Conservation (phyloP, 441 rosid genomes). For the Adansonia rubrostipa region DNA sequence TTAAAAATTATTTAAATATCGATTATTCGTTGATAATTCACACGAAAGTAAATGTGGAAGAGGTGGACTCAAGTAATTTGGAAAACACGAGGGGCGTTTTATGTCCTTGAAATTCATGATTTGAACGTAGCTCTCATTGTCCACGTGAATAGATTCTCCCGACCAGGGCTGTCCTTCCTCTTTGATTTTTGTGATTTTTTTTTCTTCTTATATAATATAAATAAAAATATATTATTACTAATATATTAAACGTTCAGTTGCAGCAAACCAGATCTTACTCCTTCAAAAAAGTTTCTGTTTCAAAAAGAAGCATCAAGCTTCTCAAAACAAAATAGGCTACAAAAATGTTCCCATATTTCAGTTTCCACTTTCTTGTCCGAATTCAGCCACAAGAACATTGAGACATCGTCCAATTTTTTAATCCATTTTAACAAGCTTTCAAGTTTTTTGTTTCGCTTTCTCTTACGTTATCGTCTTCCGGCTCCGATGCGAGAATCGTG, state of each 20-base stretch:
- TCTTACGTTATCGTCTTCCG: background rate
- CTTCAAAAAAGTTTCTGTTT: background rate
- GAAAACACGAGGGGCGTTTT: background rate
- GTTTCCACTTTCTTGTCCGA: background rate
- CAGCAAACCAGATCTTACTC: slow-evolving; percentile 13
- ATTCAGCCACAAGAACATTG: background rate
- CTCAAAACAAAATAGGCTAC: background rate
- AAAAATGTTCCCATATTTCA: background rate
- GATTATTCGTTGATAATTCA: too few species aligned
- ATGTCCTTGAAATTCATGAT: background rate
- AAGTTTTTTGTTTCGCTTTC: background rate
- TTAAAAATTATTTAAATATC: too few species aligned
- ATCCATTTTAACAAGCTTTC: background rate
- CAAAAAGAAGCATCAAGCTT: background rate
- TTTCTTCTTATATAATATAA: background rate
- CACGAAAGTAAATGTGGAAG: background rate
- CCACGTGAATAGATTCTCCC: slow-evolving; percentile 43
- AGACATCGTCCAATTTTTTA: background rate
- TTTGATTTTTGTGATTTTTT: background rate
- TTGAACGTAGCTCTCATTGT: slow-evolving; percentile 20
- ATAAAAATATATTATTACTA: too few species aligned
- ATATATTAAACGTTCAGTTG: too few species aligned
- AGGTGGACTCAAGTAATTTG: background rate
- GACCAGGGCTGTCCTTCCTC: background rate
- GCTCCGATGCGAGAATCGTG: background rate